Evolutionary conservation across 345 rosid genomes (phyloP), one percentile per base, ranked within the genome.

Genomic region (Camelina neglecta): DNA sequence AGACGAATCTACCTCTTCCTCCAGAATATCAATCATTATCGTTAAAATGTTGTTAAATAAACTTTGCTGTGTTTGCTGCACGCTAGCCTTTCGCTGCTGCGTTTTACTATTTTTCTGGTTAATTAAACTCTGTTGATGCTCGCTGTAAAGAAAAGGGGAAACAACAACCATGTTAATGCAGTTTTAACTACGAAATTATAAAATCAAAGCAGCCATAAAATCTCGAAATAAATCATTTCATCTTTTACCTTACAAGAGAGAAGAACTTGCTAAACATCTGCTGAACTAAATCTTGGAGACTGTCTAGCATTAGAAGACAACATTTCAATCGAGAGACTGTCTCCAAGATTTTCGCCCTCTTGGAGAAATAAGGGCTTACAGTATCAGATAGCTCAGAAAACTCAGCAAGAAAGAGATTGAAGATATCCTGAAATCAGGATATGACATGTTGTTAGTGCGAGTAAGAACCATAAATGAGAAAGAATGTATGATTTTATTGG

Each of bases 261-360:
- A 94, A 90, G 80, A 92, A 89, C 47, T 70, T 76, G 39, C 81
- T 82, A 79, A 94, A 94, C 97, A 94, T 88, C 69, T 89, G 85
- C 69, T 82, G 75, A 70, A 88, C 80, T 68, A 94, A 85, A 85
- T 90, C 86, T 41, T 67, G 86, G 71, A 80, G 90, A 24, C 83
- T 73, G 73, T 89, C 92, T 79, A 94, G 84, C 97, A 92, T 83
- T 51, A 87, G 78, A 79, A 94, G 86, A 66, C 81, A 94, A 69
- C 90, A 92, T 79, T 83, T 89, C 70, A 89, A 90, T 24, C 75
- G 86, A 67, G 96, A 87, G 71, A 90, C 72, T 16, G 86, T 89
- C 86, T 92, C 97, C 77, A 94, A 74, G 60, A 92, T 83, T 73
- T 92, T 92, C 39, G 83, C 97, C 83, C 97, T 92, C 84, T 75